Percentiles rank a stretch among this genome's conserved stretches.
phyloP scores from a whole-genome alignment of 2,329 filamentous ascomycete species.

The Akanthomyces lecanii region DNA sequence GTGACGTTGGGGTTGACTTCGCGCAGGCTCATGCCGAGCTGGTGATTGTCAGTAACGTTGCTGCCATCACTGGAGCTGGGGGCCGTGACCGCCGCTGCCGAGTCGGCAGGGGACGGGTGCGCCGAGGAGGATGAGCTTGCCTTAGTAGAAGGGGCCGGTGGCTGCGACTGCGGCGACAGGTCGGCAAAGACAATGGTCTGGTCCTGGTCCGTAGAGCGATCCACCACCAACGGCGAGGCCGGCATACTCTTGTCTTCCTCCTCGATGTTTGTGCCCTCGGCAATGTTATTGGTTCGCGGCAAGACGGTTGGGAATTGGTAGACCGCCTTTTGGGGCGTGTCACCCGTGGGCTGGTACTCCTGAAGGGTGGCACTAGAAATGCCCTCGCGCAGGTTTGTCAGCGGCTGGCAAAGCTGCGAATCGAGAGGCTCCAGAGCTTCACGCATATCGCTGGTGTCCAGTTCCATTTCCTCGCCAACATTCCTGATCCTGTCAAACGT shows the following conservation, averaged over 20 bases:
- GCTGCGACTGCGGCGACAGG: conserved; percentile 22
- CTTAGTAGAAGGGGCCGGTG: neutral
- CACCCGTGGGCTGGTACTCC: conserved; percentile 81
- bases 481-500: conserved; percentile 64
- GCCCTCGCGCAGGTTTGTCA: conserved; percentile 66
- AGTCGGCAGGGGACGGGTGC: conserved; percentile 21
- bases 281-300: conserved; percentile 63
- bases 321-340: conserved; percentile 74
- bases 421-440: conserved; percentile 59
- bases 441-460: conserved; percentile 54
- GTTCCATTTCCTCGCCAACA: conserved; percentile 64
- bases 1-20: conserved; percentile 53
- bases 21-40: conserved; percentile 44
- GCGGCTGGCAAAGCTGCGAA: conserved; percentile 60
- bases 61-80: conserved; percentile 19
- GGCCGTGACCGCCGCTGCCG: conserved; percentile 9
- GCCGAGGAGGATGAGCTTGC: conserved; percentile 16
- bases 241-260: conserved; percentile 13
- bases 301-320: conserved; percentile 79
- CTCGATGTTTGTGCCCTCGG: conserved; percentile 38
- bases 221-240: conserved; percentile 19
- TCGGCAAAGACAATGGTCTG: conserved; percentile 41
- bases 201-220: conserved; percentile 33
- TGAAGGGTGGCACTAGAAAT: conserved; percentile 61
- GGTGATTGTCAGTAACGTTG: conserved; percentile 28